Percentiles rank a stretch among this genome's conserved stretches.
Evolutionary conservation across 768 basidiomycete species (phyloP).

Genomic region (Macrolepiota dolichaula): DNA sequence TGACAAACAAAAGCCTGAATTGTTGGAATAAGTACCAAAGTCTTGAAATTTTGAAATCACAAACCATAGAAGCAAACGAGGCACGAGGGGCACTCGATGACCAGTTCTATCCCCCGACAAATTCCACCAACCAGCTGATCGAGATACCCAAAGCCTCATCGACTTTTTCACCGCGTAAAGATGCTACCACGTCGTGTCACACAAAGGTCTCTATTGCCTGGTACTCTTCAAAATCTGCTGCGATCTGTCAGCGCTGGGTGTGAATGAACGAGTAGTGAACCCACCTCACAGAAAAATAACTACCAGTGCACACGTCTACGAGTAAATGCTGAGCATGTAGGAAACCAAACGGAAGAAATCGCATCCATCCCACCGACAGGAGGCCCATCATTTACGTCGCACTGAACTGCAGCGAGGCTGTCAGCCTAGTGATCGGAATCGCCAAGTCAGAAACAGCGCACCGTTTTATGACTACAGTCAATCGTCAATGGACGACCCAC

Average conservation of each 20-base stretch:
- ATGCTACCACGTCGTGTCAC: not conserved
- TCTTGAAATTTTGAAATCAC: not conserved
- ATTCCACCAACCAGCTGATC: not conserved
- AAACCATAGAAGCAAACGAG: not conserved
- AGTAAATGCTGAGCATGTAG: not conserved
- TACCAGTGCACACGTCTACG: not conserved
- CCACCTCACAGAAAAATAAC: not conserved
- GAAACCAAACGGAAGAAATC: not conserved
- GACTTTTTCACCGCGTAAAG: not conserved
- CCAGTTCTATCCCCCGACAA: not conserved
- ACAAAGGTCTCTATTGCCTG: not conserved
- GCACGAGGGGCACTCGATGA: not conserved
- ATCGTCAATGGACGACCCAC: not conserved
- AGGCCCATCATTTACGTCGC: slow-evolving; percentile 2
- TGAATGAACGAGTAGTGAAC: not conserved
- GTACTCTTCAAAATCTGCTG: not conserved
- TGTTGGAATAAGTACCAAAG: not conserved
- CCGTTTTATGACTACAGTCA: not conserved
- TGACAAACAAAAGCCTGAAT: not conserved
- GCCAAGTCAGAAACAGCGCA: not conserved
- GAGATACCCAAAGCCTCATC: not conserved
- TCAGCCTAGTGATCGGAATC: slow-evolving; percentile 1
- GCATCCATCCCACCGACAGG: not conserved
- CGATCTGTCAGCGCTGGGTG: not conserved
- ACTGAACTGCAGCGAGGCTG: not conserved